phyloP scores from a whole-genome alignment of 331 rosid species.

The Pyrus hybrid region DNA sequence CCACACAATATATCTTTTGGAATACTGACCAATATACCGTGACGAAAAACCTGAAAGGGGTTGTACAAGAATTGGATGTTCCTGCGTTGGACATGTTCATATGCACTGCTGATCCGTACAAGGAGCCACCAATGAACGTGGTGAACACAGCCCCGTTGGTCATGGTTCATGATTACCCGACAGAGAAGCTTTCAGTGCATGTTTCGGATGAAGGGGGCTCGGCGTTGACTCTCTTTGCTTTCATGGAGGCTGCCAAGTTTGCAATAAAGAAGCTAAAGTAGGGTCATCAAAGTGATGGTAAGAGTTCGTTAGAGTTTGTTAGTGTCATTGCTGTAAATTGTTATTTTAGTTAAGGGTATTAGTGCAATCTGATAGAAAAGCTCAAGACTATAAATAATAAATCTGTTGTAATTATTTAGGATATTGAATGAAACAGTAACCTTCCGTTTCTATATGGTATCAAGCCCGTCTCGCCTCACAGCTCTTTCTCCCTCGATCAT shows the following conservation, averaged over 20 bases:
- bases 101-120: conserved; percentile 42
- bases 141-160: conserved; percentile 34
- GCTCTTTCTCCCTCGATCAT: too few species aligned
- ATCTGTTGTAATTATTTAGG: too few species aligned
- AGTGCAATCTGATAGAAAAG: too few species aligned
- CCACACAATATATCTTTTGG: conserved; percentile 20
- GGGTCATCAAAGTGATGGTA: too few species aligned
- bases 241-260: conserved; percentile 37
- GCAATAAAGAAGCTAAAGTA: too few species aligned
- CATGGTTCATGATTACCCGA: conserved; percentile 33
- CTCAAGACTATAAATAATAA: too few species aligned
- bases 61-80: background rate
- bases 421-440: too few species aligned
- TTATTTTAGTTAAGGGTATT: too few species aligned
- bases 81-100: conserved; percentile 40
- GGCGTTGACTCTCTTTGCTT: conserved; percentile 33
- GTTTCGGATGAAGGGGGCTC: conserved; percentile 49
- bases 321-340: too few species aligned
- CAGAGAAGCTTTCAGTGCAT: conserved; percentile 28
- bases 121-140: conserved; percentile 40
- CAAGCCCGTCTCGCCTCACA: too few species aligned
- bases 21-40: conserved; percentile 13
- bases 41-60: background rate
- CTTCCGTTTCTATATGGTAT: too few species aligned
- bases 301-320: too few species aligned